Conservation (phyloP, 2,329 filamentous ascomycete genomes). For the Emericellopsis atlantica region DNA sequence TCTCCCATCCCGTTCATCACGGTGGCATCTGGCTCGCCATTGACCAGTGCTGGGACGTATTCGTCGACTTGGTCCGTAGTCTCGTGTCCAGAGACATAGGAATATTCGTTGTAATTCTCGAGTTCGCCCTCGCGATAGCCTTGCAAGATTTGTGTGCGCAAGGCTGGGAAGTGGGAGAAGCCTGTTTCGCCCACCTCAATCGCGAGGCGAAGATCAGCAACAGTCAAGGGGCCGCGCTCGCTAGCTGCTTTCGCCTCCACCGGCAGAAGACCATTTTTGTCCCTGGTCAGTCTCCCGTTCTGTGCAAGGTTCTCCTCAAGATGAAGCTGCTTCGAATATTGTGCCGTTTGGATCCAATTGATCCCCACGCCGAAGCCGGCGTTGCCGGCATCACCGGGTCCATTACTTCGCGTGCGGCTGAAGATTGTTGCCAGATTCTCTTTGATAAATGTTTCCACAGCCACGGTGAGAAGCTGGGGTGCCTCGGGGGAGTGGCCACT, state of each 20-base stretch:
- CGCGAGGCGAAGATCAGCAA: conserved; percentile 67
- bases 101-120: conserved; percentile 52
- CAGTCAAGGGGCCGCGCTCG: conserved; percentile 58
- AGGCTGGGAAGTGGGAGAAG: conserved; percentile 63
- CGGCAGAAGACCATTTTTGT: conserved; percentile 67
- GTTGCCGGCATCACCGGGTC: conserved; percentile 46
- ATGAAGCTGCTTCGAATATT: conserved; percentile 62
- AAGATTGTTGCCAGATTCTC: conserved; percentile 52
- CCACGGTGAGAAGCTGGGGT: conserved; percentile 50
- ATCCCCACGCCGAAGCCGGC: conserved; percentile 53
- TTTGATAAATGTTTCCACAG: conserved; percentile 56
- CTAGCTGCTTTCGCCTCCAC: conserved; percentile 67
- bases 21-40: conserved; percentile 20
- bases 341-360: conserved; percentile 65
- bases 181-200: conserved; percentile 65
- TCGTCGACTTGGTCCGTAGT: conserved; percentile 12
- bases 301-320: conserved; percentile 62
- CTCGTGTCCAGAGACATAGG: conserved; percentile 30
- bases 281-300: conserved; percentile 61
- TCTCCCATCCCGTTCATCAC: conserved; percentile 38
- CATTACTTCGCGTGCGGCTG: conserved; percentile 51
- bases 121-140: conserved; percentile 66
- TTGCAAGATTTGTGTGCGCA: conserved; percentile 57
- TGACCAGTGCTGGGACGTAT: conserved; percentile 16
- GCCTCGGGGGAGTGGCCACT: conserved; percentile 48